Percentiles rank a stretch among this genome's conserved stretches.
These are phyloP conservation scores for Vanrija sp. DNA, from an alignment of 1,284 basidiomycete species.

Conservation along the genomic window DNA sequence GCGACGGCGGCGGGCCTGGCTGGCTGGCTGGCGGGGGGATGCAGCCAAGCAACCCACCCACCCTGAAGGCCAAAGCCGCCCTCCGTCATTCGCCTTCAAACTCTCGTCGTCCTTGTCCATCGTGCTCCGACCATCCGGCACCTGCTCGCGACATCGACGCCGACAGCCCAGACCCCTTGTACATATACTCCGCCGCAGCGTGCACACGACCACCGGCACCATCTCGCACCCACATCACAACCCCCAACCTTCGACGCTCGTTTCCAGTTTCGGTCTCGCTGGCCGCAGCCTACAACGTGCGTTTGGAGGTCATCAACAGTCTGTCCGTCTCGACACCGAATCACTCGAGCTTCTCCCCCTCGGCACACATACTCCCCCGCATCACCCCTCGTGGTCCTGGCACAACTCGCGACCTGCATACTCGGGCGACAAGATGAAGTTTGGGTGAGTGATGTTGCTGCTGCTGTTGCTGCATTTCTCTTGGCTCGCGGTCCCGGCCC, in stretches of 20 bases:
- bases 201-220: no score
- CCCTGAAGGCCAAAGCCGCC: no score
- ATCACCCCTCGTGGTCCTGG: conserved; percentile 29
- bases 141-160: no score
- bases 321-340: conserved; percentile 8
- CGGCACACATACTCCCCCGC: neutral
- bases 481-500: neutral
- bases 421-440: conserved; percentile 49
- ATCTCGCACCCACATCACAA: neutral
- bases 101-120: no score
- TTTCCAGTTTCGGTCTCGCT: conserved; percentile 3
- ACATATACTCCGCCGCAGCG: no score
- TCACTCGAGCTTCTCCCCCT: conserved; percentile 9
- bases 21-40: no score
- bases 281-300: conserved; percentile 7
- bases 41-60: no score
- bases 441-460: conserved; percentile 40
- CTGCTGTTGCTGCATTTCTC: neutral
- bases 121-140: no score
- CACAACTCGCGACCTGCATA: conserved; percentile 16
- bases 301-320: neutral
- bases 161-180: no score
- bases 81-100: no score
- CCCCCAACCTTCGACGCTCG: neutral
- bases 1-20: no score